Evolutionary conservation across 495 filamentous ascomycete genomes (phyloP).

Genomic region (Pseudevernia furfuracea): DNA sequence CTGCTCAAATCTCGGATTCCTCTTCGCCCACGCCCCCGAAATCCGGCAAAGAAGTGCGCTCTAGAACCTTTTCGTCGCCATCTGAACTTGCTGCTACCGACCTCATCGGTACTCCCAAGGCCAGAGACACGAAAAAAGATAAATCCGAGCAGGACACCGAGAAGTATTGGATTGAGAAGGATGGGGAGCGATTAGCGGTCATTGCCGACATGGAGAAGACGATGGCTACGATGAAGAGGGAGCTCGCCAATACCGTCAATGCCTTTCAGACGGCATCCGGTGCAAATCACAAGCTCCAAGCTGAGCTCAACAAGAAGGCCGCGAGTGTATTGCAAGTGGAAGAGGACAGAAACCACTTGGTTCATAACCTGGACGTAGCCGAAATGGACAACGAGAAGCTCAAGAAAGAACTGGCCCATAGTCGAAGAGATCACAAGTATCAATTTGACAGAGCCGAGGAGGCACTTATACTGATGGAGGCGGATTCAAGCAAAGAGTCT

Average conservation of each 20-base stretch:
- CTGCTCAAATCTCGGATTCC: not conserved
- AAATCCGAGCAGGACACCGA: not conserved
- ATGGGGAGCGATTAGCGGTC: not conserved
- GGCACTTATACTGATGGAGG: not conserved
- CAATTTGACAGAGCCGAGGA: not conserved
- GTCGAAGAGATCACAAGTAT: not conserved
- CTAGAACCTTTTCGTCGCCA: not conserved
- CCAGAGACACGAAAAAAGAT: not conserved
- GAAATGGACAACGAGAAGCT: not conserved
- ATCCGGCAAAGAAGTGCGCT: not conserved
- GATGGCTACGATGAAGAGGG: not conserved
- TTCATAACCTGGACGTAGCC: not conserved
- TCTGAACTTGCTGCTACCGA: not conserved
- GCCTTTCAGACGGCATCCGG: not conserved
- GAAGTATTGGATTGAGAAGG: not conserved
- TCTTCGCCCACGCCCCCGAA: not conserved
- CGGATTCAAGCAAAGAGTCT: not conserved
- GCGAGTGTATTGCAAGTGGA: not conserved
- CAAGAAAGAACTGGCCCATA: not conserved
- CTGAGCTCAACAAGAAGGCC: not conserved
- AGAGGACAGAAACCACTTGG: not conserved
- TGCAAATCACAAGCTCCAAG: not conserved
- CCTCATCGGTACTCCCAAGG: not conserved
- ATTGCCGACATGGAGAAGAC: not conserved
- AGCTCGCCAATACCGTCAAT: not conserved